Conservation (phyloP, 1,284 basidiomycete species). For the Apiotrichum sp. region DNA sequence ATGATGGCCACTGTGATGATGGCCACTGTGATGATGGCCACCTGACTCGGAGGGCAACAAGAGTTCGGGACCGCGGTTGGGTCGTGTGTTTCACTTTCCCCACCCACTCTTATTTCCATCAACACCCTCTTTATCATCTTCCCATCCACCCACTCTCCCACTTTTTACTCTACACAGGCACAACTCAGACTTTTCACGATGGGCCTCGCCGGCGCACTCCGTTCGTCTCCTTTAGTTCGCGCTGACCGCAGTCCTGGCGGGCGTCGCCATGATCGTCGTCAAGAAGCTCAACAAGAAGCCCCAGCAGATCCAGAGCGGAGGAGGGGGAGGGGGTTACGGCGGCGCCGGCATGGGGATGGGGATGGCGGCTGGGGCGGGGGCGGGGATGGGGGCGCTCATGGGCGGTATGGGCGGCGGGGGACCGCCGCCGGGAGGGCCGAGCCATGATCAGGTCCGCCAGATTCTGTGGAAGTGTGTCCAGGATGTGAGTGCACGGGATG, state of each 20-base stretch:
- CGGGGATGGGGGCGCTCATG: not conserved
- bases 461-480: slow-evolving; percentile 43
- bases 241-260: slow-evolving; percentile 6
- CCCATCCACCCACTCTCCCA: not conserved
- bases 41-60: too few species aligned
- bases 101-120: too few species aligned
- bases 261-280: slow-evolving; percentile 8
- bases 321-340: not conserved
- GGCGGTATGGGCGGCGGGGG: not conserved
- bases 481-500: slow-evolving; percentile 40
- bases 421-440: not conserved
- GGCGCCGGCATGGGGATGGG: not conserved
- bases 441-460: slow-evolving; percentile 3
- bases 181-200: not conserved
- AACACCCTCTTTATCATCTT: too few species aligned
- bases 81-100: too few species aligned
- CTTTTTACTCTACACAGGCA: not conserved
- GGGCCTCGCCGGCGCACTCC: not conserved
- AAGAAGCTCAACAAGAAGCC: slow-evolving; percentile 8
- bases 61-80: too few species aligned
- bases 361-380: not conserved
- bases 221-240: not conserved
- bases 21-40: too few species aligned
- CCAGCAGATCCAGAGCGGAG: slow-evolving; percentile 4
- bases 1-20: too few species aligned